Base-by-base conservation (phyloP, 345 rosid genomes). In the Salix purpurea region DNA sequence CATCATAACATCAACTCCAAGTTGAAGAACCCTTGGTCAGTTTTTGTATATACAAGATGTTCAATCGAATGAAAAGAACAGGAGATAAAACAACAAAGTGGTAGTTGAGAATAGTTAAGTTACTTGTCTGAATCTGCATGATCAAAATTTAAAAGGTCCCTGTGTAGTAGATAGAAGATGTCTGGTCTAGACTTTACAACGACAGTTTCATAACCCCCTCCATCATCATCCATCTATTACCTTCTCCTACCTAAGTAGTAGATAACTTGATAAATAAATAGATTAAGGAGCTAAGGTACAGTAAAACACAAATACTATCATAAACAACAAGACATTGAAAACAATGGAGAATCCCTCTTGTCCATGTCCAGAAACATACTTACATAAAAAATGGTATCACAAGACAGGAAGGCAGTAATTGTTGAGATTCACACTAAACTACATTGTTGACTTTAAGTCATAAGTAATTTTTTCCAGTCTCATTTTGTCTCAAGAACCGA, bases 71-170 rank as follows among this genome's bases (percentile, higher is more conserved):
- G 78, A 76, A 68, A 76, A 69, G 46, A 68, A 58, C 56, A 39
- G 15, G 48, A 13, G 44, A 60, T 7, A 11, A 32, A 69, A 69
- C 71, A 69, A 58, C 72, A 15, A 67, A 36, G 19, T 39, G n/a
- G 74, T 76, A 7, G 79, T 76, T 69, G 79, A 40, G 58, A 58
- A 76, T 39, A 76, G 78, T 76, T 67, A 68, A 75, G 26, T 58
- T 39, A 28, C 44, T 69, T 46, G 61, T 76, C 74, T 19, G 79
- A 69, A 76, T 76, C 74, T 42, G 60, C 60, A 60, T 40, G 2
- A 26, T 76, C 30, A 42, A 69, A 69, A 30, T 40, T 74, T 16
- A 48, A 30, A 62, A 61, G 77, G 77, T 32, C 71, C 77, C 15
- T 6, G 32, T 66, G 44, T 34, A 19, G 62, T 48, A 30, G 62